Conservation (phyloP, 2,329 filamentous ascomycete species). For the Dactylonectria macrodidyma region DNA sequence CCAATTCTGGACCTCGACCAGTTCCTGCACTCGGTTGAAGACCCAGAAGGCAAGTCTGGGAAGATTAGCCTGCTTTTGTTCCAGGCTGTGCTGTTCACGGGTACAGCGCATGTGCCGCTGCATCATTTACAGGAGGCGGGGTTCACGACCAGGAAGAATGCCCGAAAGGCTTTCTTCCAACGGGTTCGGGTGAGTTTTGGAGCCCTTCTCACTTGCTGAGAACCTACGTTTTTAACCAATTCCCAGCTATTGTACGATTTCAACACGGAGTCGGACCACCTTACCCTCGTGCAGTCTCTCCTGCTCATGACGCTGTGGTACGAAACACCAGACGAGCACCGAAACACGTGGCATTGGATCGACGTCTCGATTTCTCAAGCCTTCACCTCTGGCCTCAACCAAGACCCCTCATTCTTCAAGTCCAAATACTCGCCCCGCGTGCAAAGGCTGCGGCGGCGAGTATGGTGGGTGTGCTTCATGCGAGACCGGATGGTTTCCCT, state of each 20-base stretch:
- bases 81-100: conserved; percentile 94
- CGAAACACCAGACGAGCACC: conserved; percentile 94
- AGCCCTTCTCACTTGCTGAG: not conserved
- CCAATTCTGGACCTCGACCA: conserved; percentile 75
- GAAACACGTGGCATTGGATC: conserved; percentile 99
- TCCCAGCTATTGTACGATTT: conserved; percentile 87
- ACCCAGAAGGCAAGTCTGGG: conserved; percentile 76
- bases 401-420: conserved; percentile 81
- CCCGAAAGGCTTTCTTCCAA: conserved; percentile 88
- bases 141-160: conserved; percentile 82
- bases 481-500: conserved; percentile 91
- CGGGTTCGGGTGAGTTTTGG: conserved; percentile 78
- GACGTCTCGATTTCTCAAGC: conserved; percentile 92
- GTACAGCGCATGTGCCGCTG: conserved; percentile 87
- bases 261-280: conserved; percentile 90
- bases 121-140: conserved; percentile 81
- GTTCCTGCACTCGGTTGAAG: conserved; percentile 71
- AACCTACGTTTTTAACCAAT: conserved; percentile 5
- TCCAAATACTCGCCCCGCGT: conserved; percentile 74
- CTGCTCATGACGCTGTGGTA: conserved; percentile 97
- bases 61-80: conserved; percentile 88
- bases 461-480: conserved; percentile 98
- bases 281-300: conserved; percentile 87
- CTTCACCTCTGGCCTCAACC: conserved; percentile 91
- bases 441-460: conserved; percentile 89